Conservation (phyloP, 192 early-diverging fungal genomes). For the Globomyces pollinis-pini region DNA sequence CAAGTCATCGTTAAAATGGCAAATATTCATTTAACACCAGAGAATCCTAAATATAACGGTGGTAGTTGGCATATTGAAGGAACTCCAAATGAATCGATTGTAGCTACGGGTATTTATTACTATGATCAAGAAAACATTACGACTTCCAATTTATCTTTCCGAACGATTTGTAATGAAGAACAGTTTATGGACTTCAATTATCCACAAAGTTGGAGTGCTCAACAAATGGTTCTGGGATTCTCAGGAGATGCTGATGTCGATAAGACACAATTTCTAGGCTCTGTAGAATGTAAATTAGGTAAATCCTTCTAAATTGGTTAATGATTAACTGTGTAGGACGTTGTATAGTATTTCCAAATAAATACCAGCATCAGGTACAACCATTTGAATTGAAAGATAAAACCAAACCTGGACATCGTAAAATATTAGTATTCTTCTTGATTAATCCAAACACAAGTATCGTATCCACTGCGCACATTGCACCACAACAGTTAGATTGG, state of each 20-base stretch:
- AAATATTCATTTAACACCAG: conserved; percentile 55
- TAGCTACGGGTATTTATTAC: conserved; percentile 68
- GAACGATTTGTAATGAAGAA: conserved; percentile 22
- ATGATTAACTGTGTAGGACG: conserved; percentile 48
- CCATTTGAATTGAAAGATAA: conserved; percentile 53
- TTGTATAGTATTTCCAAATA: conserved; percentile 64
- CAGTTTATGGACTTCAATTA: conserved; percentile 6
- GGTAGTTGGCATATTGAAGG: conserved; percentile 67
- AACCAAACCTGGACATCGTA: conserved; percentile 54
- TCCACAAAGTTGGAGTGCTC: conserved; percentile 2
- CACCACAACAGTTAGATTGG: conserved; percentile 58
- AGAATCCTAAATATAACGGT: conserved; percentile 32
- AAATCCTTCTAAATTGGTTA: no score
- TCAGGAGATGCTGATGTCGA: background rate
- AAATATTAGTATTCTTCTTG: conserved; percentile 65
- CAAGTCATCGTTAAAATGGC: conserved; percentile 69
- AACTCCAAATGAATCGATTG: conserved; percentile 61
- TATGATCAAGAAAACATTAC: conserved; percentile 64
- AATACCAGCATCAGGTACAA: conserved; percentile 59
- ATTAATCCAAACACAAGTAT: conserved; percentile 52
- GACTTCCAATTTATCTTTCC: conserved; percentile 51
- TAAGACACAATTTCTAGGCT: conserved; percentile 36
- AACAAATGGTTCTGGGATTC: no score
- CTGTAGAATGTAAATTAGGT: background rate
- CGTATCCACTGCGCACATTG: conserved; percentile 49